Percentiles rank a stretch among this genome's conserved stretches.
These are phyloP conservation scores for Aspergillus floridensis DNA, from an alignment of 2,329 filamentous ascomycete genomes.

Conservation along the genomic window DNA sequence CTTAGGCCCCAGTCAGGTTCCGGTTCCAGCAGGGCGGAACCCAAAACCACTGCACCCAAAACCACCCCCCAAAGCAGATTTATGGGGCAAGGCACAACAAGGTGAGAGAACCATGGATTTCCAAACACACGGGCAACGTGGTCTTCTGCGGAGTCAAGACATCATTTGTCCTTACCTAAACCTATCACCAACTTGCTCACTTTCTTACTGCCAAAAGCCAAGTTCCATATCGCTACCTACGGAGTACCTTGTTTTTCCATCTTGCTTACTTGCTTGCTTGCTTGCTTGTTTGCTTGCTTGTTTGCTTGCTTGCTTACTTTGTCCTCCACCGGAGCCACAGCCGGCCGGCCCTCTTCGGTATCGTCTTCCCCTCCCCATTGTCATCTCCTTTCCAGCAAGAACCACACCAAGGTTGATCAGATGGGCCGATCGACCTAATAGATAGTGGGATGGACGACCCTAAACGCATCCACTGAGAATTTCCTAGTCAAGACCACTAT, in stretches of 20 bases:
- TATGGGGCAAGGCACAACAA: not conserved
- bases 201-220: too few relatives aligned
- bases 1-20: constrained; percentile 15
- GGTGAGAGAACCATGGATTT: constrained; percentile 1
- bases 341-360: not conserved
- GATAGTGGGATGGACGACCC: not conserved
- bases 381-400: not conserved
- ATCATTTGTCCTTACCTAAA: too few relatives aligned
- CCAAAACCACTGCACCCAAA: constrained; percentile 8
- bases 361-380: not conserved
- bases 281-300: too few relatives aligned
- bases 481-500: not conserved
- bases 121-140: not conserved
- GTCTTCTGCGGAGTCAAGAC: not conserved
- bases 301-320: too few relatives aligned
- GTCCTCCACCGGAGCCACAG: too few relatives aligned
- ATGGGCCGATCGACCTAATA: not conserved
- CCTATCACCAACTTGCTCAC: too few relatives aligned
- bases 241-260: too few relatives aligned
- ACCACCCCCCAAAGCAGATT: not conserved
- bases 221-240: too few relatives aligned
- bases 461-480: not conserved
- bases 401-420: not conserved
- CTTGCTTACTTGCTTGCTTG: too few relatives aligned
- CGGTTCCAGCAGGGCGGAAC: constrained; percentile 23